Evolutionary conservation across 441 rosid species (phyloP).

Genomic region (Corymbia calophylla): DNA sequence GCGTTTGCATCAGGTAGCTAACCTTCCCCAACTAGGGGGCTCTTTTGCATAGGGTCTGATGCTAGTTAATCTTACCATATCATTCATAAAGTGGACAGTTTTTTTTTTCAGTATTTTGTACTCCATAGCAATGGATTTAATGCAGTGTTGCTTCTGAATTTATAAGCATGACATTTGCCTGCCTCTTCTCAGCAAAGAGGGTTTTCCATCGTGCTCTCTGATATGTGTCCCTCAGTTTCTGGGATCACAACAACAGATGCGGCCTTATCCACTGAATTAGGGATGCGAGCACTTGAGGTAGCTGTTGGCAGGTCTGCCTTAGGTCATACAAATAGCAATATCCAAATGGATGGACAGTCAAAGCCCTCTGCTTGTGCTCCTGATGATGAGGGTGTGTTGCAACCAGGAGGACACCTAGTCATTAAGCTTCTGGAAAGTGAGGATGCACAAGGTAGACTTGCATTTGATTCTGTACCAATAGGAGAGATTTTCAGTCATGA

Average conservation of each 20-base stretch:
- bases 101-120: neutral
- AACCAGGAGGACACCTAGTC: slow-evolving; percentile 69
- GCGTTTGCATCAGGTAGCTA: neutral
- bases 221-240: slow-evolving; percentile 88
- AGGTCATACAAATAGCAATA: slow-evolving; percentile 14
- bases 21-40: neutral
- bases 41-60: neutral
- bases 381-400: slow-evolving; percentile 41
- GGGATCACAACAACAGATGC: slow-evolving; percentile 79
- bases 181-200: slow-evolving; percentile 51
- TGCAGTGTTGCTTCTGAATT: neutral
- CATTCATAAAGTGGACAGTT: neutral
- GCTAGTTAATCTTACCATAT: neutral
- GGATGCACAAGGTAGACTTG: slow-evolving; percentile 56
- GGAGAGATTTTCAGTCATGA: neutral
- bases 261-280: slow-evolving; percentile 72
- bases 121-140: neutral
- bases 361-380: slow-evolving; percentile 3
- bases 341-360: neutral
- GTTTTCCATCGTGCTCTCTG: slow-evolving; percentile 74
- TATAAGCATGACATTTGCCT: neutral
- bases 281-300: slow-evolving; percentile 80
- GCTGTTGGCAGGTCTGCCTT: slow-evolving; percentile 59
- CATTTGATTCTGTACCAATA: neutral
- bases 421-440: slow-evolving; percentile 90